Conservation (phyloP, 192 early-diverging fungal species). For the Lobulomyces angularis region DNA sequence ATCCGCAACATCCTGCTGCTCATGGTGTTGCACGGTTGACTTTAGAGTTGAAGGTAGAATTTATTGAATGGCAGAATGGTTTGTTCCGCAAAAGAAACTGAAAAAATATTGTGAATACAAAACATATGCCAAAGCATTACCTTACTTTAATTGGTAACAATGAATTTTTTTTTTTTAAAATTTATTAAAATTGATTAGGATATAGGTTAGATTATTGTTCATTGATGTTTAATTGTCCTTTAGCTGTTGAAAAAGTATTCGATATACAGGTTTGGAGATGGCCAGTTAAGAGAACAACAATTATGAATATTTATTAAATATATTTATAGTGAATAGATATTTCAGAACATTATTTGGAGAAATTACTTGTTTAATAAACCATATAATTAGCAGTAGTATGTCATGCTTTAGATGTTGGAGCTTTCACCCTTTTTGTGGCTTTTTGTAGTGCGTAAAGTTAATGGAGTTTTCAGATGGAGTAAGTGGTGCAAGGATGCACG, state of each 20-base stretch:
- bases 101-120: constrained; percentile 99
- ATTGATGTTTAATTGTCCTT: no score
- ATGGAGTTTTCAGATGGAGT: constrained; percentile 99
- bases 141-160: constrained; percentile 98
- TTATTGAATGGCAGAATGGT: constrained; percentile 94
- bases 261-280: no score
- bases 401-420: constrained; percentile 96
- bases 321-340: no score
- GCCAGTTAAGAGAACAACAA: no score
- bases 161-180: constrained; percentile 1
- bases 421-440: constrained; percentile 96
- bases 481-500: constrained; percentile 94
- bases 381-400: constrained; percentile 96
- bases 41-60: constrained; percentile 83
- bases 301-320: constrained; percentile 99
- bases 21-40: constrained; percentile 92
- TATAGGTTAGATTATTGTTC: no score
- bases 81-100: constrained; percentile 93
- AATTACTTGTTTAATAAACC: constrained; percentile 94
- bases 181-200: background rate
- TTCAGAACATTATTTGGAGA: constrained; percentile 96
- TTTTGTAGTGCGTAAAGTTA: constrained; percentile 97
- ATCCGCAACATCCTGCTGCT: constrained; percentile 97
- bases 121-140: constrained; percentile 91
- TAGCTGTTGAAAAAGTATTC: no score